Conservation (phyloP, 2,329 filamentous ascomycete species). For the Venturiaceae sp. region DNA sequence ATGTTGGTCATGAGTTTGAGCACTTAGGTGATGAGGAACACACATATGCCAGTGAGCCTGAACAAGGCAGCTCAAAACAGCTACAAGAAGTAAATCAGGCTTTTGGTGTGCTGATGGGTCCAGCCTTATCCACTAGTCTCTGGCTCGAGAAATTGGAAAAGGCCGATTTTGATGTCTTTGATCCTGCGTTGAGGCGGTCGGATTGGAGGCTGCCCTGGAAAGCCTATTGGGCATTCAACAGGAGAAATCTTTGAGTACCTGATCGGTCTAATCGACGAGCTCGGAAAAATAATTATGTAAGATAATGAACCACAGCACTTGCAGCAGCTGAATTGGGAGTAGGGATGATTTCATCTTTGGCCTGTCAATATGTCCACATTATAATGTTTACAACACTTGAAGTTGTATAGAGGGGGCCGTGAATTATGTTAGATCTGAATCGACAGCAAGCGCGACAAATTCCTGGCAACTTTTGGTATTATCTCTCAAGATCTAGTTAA, state of each 20-base stretch:
- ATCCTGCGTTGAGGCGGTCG: conserved; percentile 50
- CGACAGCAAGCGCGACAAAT: no score
- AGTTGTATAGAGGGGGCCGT: no score
- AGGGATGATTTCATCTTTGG: no score
- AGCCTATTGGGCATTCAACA: conserved; percentile 51
- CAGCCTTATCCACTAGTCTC: conserved; percentile 64
- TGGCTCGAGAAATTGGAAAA: conserved; percentile 73
- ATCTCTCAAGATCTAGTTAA: no score
- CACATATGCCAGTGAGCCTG: conserved; percentile 13
- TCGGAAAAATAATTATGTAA: no score
- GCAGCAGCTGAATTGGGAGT: no score
- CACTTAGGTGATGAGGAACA: conserved; percentile 63
- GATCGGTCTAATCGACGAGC: no score
- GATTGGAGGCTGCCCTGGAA: conserved; percentile 86
- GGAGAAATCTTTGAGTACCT: conserved; percentile 30
- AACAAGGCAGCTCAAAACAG: conserved; percentile 23
- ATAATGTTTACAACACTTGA: no score
- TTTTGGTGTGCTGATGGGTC: conserved; percentile 66
- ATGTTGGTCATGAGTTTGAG: conserved; percentile 80
- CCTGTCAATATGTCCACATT: no score
- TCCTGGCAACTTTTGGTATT: no score
- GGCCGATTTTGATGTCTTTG: conserved; percentile 74
- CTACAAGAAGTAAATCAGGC: conserved; percentile 51
- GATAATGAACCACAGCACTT: no score
- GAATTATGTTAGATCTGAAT: no score